These are phyloP conservation scores for Byssothecium circinans DNA, from an alignment of 2,329 filamentous ascomycete genomes.

Conservation along the genomic window DNA sequence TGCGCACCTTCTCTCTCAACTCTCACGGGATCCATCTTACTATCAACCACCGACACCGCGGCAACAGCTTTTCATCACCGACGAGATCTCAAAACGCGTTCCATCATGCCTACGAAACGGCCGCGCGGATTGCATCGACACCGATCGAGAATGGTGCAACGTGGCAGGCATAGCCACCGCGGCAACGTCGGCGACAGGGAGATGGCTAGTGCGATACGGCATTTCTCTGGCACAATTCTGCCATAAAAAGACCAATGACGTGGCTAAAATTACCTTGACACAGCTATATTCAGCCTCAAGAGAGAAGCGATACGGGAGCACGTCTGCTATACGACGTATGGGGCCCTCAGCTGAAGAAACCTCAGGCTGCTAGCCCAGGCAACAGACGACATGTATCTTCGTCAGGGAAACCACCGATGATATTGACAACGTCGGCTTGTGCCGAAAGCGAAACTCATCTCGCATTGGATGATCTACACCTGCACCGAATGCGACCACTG, in stretches of 20 bases:
- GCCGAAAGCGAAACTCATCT: too few relatives aligned
- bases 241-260: constrained; percentile 1
- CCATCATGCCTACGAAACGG: neutral
- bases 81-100: neutral
- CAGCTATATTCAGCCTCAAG: neutral
- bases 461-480: neutral
- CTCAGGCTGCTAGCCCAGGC: neutral
- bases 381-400: too few relatives aligned
- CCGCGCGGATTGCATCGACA: neutral
- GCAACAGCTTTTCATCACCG: neutral
- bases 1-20: neutral
- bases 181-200: too few relatives aligned
- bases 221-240: neutral
- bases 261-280: constrained; percentile 5
- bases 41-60: neutral
- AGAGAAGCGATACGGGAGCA: neutral
- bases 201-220: neutral
- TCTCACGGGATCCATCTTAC: too few relatives aligned
- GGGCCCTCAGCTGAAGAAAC: constrained; percentile 2
- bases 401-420: too few relatives aligned
- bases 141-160: too few relatives aligned
- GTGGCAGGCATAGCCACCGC: too few relatives aligned
- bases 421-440: too few relatives aligned
- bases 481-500: neutral
- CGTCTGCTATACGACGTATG: too few relatives aligned